Conservation (phyloP, 495 filamentous ascomycete species). For the Penicillium daleae region DNA sequence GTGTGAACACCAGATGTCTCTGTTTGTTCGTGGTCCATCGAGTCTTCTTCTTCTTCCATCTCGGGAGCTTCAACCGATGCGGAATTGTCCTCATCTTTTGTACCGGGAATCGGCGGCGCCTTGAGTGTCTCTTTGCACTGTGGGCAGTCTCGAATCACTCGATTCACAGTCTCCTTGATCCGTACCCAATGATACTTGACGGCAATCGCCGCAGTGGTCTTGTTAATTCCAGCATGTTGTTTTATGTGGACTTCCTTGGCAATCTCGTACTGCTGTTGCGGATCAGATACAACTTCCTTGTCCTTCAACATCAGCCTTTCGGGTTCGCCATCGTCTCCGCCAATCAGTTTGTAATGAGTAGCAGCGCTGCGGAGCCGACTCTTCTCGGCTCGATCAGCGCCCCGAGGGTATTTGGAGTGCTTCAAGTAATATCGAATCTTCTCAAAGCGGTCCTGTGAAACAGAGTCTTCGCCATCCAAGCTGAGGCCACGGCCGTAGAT, state of each 20-base stretch:
- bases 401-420: conserved; percentile 89
- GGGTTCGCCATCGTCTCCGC: conserved; percentile 50
- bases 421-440: conserved; percentile 98
- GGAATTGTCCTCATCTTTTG: conserved; percentile 34
- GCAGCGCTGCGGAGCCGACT: conserved; percentile 89
- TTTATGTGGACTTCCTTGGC: conserved; percentile 72
- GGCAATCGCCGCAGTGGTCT: conserved; percentile 92
- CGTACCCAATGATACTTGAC: conserved; percentile 98
- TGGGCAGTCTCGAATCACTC: conserved; percentile 88
- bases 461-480: conserved; percentile 78
- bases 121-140: conserved; percentile 87
- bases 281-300: conserved; percentile 94
- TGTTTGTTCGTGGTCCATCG: conserved; percentile 23
- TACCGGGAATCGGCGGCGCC: conserved; percentile 41
- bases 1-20: conserved; percentile 11
- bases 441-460: conserved; percentile 96
- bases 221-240: conserved; percentile 95
- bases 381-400: conserved; percentile 94
- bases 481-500: conserved; percentile 92
- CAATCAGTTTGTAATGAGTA: conserved; percentile 86
- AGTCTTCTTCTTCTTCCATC: conserved; percentile 22
- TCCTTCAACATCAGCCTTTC: conserved; percentile 95
- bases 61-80: conserved; percentile 27
- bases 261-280: conserved; percentile 89
- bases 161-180: conserved; percentile 95